Percentiles rank a stretch among this genome's conserved stretches.
These are phyloP conservation scores for Dendrocalamus latiflorus DNA, from an alignment of 202 grass and related monocot species.

Conservation along the genomic window DNA sequence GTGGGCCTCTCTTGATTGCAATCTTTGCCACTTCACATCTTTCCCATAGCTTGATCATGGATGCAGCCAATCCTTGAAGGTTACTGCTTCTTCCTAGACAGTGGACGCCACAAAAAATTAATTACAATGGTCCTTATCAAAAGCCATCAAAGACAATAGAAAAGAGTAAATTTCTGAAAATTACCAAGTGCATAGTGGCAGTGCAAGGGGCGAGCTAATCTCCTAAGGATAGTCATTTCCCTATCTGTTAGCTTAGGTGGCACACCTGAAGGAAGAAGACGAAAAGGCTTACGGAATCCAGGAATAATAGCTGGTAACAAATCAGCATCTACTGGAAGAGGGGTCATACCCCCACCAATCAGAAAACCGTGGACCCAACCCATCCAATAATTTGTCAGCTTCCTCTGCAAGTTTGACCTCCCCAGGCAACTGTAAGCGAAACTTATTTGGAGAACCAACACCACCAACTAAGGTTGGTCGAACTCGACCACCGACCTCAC, in stretches of 20 bases:
- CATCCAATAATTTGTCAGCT: conserved; percentile 63
- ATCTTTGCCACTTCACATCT: too few species aligned
- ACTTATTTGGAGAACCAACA: too few species aligned
- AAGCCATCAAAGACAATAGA: neutral
- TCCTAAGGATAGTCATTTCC: conserved; percentile 80
- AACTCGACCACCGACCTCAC: conserved; percentile 2
- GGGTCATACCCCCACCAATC: conserved; percentile 92
- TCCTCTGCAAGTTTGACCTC: conserved; percentile 81
- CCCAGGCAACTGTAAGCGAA: conserved; percentile 60
- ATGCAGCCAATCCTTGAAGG: too few species aligned
- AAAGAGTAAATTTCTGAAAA: conserved; percentile 16
- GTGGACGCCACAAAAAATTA: too few species aligned
- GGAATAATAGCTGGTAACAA: conserved; percentile 59
- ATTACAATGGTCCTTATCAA: neutral
- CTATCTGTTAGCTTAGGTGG: conserved; percentile 72
- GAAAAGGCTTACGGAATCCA: conserved; percentile 56
- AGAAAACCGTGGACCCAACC: conserved; percentile 61
- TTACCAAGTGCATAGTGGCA: conserved; percentile 89
- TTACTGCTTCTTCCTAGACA: too few species aligned
- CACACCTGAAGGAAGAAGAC: conserved; percentile 77
- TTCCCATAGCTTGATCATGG: too few species aligned
- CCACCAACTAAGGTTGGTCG: conserved; percentile 53
- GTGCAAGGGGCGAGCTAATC: conserved; percentile 55
- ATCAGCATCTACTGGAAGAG: conserved; percentile 84
- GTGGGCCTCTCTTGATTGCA: too few species aligned